A percentile compares a stretch with the other conserved stretches of the same genome.
Conservation (phyloP, 2,329 filamentous ascomycete genomes). For the Massarina eburnea region DNA sequence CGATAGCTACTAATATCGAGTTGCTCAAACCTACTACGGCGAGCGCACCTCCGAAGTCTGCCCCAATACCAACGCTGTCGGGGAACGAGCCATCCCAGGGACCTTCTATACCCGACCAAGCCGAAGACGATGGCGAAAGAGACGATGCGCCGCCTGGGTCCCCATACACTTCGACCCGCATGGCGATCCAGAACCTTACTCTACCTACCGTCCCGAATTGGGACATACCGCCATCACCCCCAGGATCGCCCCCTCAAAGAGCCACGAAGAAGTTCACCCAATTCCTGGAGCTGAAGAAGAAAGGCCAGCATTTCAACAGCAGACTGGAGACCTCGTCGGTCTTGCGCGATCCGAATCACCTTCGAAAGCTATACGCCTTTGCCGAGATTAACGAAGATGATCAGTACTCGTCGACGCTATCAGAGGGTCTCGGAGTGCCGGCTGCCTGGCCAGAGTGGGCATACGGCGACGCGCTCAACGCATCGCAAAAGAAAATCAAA, state of each 20-base stretch:
- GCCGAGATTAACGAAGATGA: slow-evolving; percentile 58
- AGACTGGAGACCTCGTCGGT: slow-evolving; percentile 68
- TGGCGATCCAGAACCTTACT: slow-evolving; percentile 70
- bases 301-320: slow-evolving; percentile 76
- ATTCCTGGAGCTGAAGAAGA: slow-evolving; percentile 76
- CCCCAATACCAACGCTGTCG: slow-evolving; percentile 10
- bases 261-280: slow-evolving; percentile 69
- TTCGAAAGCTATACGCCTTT: slow-evolving; percentile 72
- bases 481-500: slow-evolving; percentile 43
- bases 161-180: slow-evolving; percentile 67
- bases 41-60: slow-evolving; percentile 14
- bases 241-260: slow-evolving; percentile 51
- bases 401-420: slow-evolving; percentile 66
- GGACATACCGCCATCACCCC: slow-evolving; percentile 73
- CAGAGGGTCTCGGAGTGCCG: slow-evolving; percentile 43
- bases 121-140: slow-evolving; percentile 14
- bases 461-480: slow-evolving; percentile 47
- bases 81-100: slow-evolving; percentile 25
- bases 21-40: slow-evolving; percentile 23
- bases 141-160: slow-evolving; percentile 49
- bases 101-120: slow-evolving; percentile 24
- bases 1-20: slow-evolving; percentile 53
- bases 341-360: slow-evolving; percentile 70
- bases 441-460: slow-evolving; percentile 45
- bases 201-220: slow-evolving; percentile 72